Evolutionary conservation across 2,329 filamentous ascomycete species (phyloP).

Genomic region (Fusarium annulatum): DNA sequence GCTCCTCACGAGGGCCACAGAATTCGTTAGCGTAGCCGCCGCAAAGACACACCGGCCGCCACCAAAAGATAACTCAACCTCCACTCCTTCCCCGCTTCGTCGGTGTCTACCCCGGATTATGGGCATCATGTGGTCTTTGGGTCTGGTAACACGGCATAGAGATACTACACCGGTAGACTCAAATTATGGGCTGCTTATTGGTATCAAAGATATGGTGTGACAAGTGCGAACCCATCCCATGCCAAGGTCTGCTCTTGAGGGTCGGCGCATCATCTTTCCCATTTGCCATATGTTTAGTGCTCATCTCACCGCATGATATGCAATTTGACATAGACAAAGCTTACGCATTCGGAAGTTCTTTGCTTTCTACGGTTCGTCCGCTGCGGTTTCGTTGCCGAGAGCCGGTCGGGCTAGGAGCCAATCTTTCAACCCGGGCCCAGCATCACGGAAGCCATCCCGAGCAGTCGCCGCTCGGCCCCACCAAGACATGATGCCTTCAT

Average conservation of each 20-base stretch:
- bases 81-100: constrained; percentile 16
- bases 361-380: fast-evolving
- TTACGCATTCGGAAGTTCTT: not conserved
- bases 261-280: not conserved
- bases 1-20: constrained; percentile 5
- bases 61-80: not conserved
- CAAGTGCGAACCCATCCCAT: too few relatives aligned
- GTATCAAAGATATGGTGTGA: too few relatives aligned
- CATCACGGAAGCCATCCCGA: constrained; percentile 17
- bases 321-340: fast-evolving
- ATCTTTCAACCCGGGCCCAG: fast-evolving
- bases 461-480: not conserved
- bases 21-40: constrained; percentile 31
- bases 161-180: not conserved
- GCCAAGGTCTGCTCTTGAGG: too few relatives aligned
- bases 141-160: not conserved
- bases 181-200: too few relatives aligned
- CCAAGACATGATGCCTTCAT: not conserved
- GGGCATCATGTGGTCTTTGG: not conserved
- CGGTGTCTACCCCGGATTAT: constrained; percentile 15
- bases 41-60: not conserved
- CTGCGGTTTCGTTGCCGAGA: not conserved
- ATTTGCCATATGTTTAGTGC: not conserved
- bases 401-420: not conserved
- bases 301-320: not conserved